phyloP scores from a whole-genome alignment of 2,329 filamentous ascomycete genomes.

The Aspergillus proliferans region DNA sequence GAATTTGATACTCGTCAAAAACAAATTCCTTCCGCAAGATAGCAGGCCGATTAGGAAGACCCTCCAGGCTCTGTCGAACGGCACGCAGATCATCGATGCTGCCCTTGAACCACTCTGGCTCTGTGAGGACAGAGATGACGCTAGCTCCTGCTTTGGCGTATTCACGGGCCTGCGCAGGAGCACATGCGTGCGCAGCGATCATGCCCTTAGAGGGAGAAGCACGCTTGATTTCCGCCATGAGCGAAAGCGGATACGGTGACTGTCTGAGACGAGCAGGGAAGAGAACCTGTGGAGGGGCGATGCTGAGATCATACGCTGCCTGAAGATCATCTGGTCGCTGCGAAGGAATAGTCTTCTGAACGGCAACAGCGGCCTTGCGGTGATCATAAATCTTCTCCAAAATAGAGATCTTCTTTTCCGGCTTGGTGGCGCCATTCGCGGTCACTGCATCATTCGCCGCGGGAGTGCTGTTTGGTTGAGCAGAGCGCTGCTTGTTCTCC shows the following conservation, averaged over 20 bases:
- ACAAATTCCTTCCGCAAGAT: conserved; percentile 94
- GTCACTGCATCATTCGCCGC: conserved; percentile 10
- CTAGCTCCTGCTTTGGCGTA: conserved; percentile 93
- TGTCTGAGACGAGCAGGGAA: conserved; percentile 73
- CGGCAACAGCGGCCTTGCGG: conserved; percentile 66
- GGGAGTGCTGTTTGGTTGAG: conserved; percentile 15
- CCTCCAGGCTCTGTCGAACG: conserved; percentile 80
- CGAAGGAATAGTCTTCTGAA: conserved; percentile 79
- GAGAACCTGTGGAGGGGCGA: conserved; percentile 75
- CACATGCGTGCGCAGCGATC: conserved; percentile 80
- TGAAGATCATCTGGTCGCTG: conserved; percentile 77
- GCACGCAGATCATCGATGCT: conserved; percentile 87
- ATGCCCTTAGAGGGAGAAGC: conserved; percentile 94
- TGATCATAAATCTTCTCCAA: conserved; percentile 84
- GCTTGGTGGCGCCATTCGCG: conserved; percentile 20
- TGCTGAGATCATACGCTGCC: conserved; percentile 75
- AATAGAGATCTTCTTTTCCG: conserved; percentile 69
- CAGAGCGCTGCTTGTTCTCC: conserved; percentile 55
- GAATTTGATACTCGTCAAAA: conserved; percentile 96
- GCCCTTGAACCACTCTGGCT: conserved; percentile 98
- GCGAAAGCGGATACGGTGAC: conserved; percentile 78
- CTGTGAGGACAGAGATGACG: conserved; percentile 95
- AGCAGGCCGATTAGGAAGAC: conserved; percentile 86
- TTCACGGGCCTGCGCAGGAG: conserved; percentile 79
- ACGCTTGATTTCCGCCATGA: conserved; percentile 97